Evolutionary conservation across 208 protist species (phyloP).

Genomic region (Trypanosoma vivax): DNA sequence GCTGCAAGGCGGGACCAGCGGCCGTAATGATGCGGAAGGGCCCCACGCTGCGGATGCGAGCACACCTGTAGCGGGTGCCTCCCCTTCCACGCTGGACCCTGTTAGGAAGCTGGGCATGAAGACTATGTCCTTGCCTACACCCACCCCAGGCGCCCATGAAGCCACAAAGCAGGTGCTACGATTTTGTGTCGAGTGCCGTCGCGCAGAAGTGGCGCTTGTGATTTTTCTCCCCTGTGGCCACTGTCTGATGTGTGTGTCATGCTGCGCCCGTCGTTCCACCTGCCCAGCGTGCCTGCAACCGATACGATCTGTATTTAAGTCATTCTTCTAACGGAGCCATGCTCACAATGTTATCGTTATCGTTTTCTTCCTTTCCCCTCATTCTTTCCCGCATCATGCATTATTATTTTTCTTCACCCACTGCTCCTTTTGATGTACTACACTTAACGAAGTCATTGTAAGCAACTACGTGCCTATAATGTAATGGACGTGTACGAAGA

Average conservation of each 20-base stretch:
- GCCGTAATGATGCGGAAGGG: not conserved
- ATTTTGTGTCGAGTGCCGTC: conserved; percentile 24
- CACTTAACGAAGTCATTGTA: too few relatives aligned
- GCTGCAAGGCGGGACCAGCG: not conserved
- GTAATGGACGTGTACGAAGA: too few relatives aligned
- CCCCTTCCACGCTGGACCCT: too few relatives aligned
- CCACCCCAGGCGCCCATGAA: not conserved
- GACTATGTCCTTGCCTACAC: too few relatives aligned
- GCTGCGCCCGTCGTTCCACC: conserved; percentile 39
- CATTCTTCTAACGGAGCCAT: conserved; percentile 3
- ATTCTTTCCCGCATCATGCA: not conserved
- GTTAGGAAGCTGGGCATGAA: too few relatives aligned
- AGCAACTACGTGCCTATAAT: too few relatives aligned
- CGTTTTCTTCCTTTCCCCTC: not conserved
- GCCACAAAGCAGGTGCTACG: not conserved
- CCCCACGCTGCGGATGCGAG: not conserved
- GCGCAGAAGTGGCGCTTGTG: conserved; percentile 30
- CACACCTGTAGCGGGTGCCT: not conserved
- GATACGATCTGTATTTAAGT: conserved; percentile 22
- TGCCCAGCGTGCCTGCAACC: conserved; percentile 74
- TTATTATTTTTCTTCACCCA: too few relatives aligned
- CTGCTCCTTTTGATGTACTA: too few relatives aligned
- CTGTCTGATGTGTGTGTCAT: conserved; percentile 63
- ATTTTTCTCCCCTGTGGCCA: conserved; percentile 75
- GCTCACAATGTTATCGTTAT: not conserved